Percentiles rank a stretch among this genome's conserved stretches.
Evolutionary conservation across 108 stramenopile species (phyloP).

Genomic region (Cyclotella atomus): DNA sequence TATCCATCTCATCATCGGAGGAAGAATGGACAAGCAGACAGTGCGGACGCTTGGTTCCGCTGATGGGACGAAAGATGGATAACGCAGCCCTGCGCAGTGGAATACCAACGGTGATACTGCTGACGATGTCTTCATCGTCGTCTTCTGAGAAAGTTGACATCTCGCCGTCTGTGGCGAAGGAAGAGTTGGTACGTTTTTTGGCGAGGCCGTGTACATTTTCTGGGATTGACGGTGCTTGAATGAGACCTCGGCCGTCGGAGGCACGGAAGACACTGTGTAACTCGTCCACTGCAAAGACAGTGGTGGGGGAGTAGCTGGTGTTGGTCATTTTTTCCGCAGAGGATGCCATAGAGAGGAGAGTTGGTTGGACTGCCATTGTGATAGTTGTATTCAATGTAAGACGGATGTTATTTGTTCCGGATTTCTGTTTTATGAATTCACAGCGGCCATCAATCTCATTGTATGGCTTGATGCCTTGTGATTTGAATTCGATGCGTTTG

Average conservation of each 20-base stretch:
- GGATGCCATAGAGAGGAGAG: not conserved
- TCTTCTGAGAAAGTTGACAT: constrained; percentile 39
- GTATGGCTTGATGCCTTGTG: too few species aligned
- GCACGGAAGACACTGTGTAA: constrained; percentile 35
- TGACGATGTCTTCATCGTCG: constrained; percentile 9
- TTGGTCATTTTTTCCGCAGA: not conserved
- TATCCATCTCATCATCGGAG: constrained; percentile 14
- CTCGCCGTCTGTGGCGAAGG: constrained; percentile 31
- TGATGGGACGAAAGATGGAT: constrained; percentile 36
- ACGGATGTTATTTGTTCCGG: not conserved
- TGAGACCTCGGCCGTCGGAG: constrained; percentile 5
- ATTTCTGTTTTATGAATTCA: not conserved
- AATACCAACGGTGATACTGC: not conserved
- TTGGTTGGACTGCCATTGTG: constrained; percentile 8
- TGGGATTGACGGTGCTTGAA: not conserved
- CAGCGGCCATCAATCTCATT: too few species aligned
- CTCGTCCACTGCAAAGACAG: constrained; percentile 36
- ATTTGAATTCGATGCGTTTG: too few species aligned
- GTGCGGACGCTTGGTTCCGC: constrained; percentile 29
- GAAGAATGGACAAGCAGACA: constrained; percentile 11
- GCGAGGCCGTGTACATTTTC: not conserved
- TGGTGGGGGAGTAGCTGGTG: constrained; percentile 28
- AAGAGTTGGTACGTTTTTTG: constrained; percentile 8
- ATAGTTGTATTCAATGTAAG: not conserved
- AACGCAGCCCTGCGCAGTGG: constrained; percentile 4